A percentile compares a stretch with the other conserved stretches of the same genome.
Conservation (phyloP, 2,329 filamentous ascomycete genomes). For the Trichoderma polysporum region DNA sequence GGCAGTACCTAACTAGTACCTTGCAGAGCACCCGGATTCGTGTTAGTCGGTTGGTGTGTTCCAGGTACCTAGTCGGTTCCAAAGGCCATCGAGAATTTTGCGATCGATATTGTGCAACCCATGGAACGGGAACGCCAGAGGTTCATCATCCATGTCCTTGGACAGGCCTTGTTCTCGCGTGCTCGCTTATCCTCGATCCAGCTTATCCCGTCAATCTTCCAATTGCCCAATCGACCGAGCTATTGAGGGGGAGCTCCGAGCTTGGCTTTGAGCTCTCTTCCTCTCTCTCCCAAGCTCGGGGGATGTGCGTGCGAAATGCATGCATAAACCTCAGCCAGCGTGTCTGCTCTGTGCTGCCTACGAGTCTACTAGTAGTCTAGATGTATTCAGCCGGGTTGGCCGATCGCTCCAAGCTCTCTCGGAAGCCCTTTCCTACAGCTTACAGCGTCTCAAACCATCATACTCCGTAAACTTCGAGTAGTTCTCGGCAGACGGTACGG, state of each 20-base stretch:
- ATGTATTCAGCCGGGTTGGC: background rate
- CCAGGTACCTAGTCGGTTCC: background rate
- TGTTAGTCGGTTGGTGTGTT: background rate
- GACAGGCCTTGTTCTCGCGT: constrained; percentile 2
- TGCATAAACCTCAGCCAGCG: constrained; percentile 5
- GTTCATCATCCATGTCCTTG: constrained; percentile 16
- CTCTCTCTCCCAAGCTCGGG: background rate
- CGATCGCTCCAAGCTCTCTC: background rate
- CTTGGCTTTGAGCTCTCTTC: background rate
- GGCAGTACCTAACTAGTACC: constrained; percentile 4
- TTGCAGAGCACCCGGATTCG: background rate
- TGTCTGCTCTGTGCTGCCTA: background rate
- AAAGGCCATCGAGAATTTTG: constrained; percentile 1
- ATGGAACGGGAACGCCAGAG: background rate
- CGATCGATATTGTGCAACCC: constrained; percentile 11
- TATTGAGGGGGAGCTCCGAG: background rate
- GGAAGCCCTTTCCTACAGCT: background rate
- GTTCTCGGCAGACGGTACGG: background rate
- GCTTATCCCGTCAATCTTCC: background rate
- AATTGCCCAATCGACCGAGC: constrained; percentile 14
- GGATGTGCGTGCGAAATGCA: constrained; percentile 9
- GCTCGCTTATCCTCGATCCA: constrained; percentile 16
- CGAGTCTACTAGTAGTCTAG: background rate
- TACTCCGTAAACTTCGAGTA: background rate
- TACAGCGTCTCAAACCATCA: background rate